Evolutionary conservation across 768 basidiomycete genomes (phyloP).

Genomic region (Pleurotus djamor): DNA sequence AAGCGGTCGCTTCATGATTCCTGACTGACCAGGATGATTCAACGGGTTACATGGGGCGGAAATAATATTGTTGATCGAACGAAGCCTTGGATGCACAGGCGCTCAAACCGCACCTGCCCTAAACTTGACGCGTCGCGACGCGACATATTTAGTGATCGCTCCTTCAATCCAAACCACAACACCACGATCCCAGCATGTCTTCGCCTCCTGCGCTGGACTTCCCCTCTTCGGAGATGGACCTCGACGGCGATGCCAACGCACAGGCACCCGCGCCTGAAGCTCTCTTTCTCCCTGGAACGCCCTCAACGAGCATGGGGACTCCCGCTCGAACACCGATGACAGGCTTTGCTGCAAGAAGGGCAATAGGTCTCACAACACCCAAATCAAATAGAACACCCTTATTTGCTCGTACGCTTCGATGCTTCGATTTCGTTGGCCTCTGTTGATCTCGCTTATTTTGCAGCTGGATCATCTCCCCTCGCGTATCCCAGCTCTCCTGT

Average conservation of each 20-base stretch:
- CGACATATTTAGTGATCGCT: too few species aligned
- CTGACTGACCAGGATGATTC: too few species aligned
- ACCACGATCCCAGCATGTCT: conserved; percentile 39
- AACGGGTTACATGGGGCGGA: too few species aligned
- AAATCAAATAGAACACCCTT: conserved; percentile 41
- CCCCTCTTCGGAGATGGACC: conserved; percentile 58
- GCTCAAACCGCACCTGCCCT: too few species aligned
- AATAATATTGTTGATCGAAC: too few species aligned
- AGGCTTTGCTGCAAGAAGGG: conserved; percentile 46
- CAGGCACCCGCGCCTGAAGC: conserved; percentile 40
- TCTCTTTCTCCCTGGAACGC: conserved; percentile 54
- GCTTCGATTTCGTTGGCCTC: neutral
- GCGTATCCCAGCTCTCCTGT: conserved; percentile 61
- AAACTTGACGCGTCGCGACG: too few species aligned
- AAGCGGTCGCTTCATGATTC: too few species aligned
- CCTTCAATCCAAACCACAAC: too few species aligned
- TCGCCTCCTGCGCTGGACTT: conserved; percentile 66
- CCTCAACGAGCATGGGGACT: conserved; percentile 45
- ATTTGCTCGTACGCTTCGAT: conserved; percentile 39
- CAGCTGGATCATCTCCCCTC: conserved; percentile 61
- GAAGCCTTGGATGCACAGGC: too few species aligned
- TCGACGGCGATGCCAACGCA: conserved; percentile 35
- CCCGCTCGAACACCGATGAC: conserved; percentile 50
- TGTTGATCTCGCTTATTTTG: conserved; percentile 1
- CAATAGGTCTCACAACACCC: conserved; percentile 55